Conservation (phyloP, 257 asterid species). For the Penstemon newberryi region DNA sequence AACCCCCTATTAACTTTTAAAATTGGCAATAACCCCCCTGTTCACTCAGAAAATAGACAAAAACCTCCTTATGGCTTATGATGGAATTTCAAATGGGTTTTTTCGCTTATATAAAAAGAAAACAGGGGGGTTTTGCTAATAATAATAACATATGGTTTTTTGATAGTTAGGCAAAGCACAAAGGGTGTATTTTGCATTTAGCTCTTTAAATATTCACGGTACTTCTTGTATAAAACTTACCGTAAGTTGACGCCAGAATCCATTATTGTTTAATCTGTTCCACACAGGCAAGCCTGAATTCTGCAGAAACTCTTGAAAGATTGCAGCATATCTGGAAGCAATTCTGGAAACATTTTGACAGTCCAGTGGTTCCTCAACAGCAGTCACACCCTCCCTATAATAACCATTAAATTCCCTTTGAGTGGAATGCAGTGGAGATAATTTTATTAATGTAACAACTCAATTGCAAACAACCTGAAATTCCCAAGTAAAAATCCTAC, state of each 20-base stretch:
- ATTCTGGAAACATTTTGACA: constrained; percentile 83
- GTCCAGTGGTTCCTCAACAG: constrained; percentile 87
- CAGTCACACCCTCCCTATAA: constrained; percentile 96
- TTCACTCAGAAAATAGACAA: too few relatives aligned
- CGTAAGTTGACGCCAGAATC: constrained; percentile 99
- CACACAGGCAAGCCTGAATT: constrained; percentile 68
- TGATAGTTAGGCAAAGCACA: too few relatives aligned
- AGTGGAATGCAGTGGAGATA: constrained; percentile 19
- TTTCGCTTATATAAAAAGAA: too few relatives aligned
- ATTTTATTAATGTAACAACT: constrained; percentile 13
- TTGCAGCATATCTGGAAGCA: constrained; percentile 73
- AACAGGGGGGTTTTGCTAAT: too few relatives aligned
- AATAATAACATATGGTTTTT: too few relatives aligned
- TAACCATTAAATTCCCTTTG: constrained; percentile 17
- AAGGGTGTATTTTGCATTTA: too few relatives aligned
- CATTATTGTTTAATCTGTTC: constrained; percentile 92
- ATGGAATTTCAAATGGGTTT: too few relatives aligned
- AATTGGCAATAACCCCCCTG: too few relatives aligned
- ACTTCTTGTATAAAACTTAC: constrained; percentile 40
- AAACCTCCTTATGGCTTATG: neutral
- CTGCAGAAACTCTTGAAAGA: constrained; percentile 81
- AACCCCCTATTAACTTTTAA: too few relatives aligned
- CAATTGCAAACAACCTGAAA: constrained; percentile 62
- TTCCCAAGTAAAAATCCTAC: constrained; percentile 95
- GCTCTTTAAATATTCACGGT: neutral